Percentiles rank a stretch among this genome's conserved stretches.
phyloP scores from a whole-genome alignment of 345 rosid genomes.

The rapeseed (Brassica napus) region Da-Ae NC_063448.1:46445001-46445500 shows the following conservation, averaged over 20 bases:
- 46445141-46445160: slow-evolving; percentile 1
- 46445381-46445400: slow-evolving; percentile 12
- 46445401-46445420: slow-evolving; percentile 21
- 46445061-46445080: slow-evolving; percentile 56
- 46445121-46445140: slow-evolving; percentile 82
- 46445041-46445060: neutral
- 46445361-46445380: slow-evolving; percentile 42
- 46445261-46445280: slow-evolving; percentile 42
- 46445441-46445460: slow-evolving; percentile 33
- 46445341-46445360: slow-evolving; percentile 40
- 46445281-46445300: neutral
- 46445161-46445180: neutral
- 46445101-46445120: slow-evolving; percentile 76
- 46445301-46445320: neutral
- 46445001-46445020: slow-evolving; percentile 17
- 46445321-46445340: slow-evolving; percentile 32
- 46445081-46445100: slow-evolving; percentile 98
- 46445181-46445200: neutral
- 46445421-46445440: slow-evolving; percentile 35
- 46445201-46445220: slow-evolving; percentile 53
- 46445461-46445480: neutral
- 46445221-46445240: slow-evolving; percentile 76
- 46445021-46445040: neutral
- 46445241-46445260: slow-evolving; percentile 75
- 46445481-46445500: slow-evolving; percentile 21